These are phyloP conservation scores for Phytophthora tentaculata DNA, from an alignment of 352 stramenopile species.

Conservation along the genomic window DNA sequence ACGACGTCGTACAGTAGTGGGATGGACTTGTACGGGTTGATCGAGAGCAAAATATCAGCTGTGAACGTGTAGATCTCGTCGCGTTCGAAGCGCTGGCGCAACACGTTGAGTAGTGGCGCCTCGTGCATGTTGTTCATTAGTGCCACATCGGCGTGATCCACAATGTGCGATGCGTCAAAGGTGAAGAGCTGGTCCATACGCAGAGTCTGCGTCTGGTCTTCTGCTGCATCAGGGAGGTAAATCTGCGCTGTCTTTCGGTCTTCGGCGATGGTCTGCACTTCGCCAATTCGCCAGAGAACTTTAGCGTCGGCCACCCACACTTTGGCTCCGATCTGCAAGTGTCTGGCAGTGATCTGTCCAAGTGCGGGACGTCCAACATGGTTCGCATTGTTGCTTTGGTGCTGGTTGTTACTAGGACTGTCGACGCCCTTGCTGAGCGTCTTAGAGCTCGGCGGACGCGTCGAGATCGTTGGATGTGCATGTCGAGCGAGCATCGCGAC, in stretches of 20 bases:
- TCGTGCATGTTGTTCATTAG: slow-evolving; percentile 93
- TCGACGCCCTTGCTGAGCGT: slow-evolving; percentile 25
- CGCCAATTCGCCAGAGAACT: slow-evolving; percentile 81
- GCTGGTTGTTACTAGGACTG: slow-evolving; percentile 29
- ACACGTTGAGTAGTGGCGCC: slow-evolving; percentile 76
- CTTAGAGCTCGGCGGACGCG: slow-evolving; percentile 27
- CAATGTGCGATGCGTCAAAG: slow-evolving; percentile 85
- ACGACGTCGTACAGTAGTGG: slow-evolving; percentile 83
- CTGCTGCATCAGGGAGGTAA: slow-evolving; percentile 62
- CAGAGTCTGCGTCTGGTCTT: slow-evolving; percentile 68
- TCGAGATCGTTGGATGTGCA: slow-evolving; percentile 23
- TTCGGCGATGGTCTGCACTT: slow-evolving; percentile 59
- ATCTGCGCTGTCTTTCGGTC: slow-evolving; percentile 62
- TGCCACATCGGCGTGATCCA: slow-evolving; percentile 86
- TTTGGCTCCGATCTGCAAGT: slow-evolving; percentile 60
- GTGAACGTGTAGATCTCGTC: slow-evolving; percentile 91
- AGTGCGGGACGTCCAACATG: slow-evolving; percentile 26
- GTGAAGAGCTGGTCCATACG: slow-evolving; percentile 64
- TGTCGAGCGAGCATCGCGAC: slow-evolving; percentile 29
- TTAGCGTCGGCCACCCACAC: slow-evolving; percentile 82
- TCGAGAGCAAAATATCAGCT: slow-evolving; percentile 82
- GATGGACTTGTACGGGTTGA: slow-evolving; percentile 90
- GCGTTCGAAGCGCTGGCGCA: slow-evolving; percentile 79
- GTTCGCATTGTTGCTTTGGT: slow-evolving; percentile 30
- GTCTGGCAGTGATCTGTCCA: slow-evolving; percentile 55